Evolutionary conservation across 129 eudicot species (phyloP), one percentile per base, ranked within the genome.

Genomic region (Dittrichia graveolens): DNA sequence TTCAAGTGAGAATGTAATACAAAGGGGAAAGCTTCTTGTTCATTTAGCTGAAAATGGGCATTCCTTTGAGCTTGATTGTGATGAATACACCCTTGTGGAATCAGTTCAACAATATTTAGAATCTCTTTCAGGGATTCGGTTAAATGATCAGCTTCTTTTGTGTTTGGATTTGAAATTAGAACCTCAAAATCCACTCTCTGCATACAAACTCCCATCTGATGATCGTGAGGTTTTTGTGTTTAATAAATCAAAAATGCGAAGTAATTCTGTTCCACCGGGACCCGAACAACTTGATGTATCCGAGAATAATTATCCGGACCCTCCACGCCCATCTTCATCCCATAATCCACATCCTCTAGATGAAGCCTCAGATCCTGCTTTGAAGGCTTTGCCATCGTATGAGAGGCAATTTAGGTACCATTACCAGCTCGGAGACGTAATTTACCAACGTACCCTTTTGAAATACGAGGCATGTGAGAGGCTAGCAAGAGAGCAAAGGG

Each of bases 31-130:
- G 80, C 87, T 95, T 63, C 19, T 86, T 66, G 95, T 95, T 82
- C 97, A 84, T 61, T 74, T 91, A 59, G 99, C 97, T 14, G 97
- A 95, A 78, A 95, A 95, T 73, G 99, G 99, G 16, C 97, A 88
- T 69, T 86, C 99, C 4, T 84, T 82, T 39, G 83, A 86, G 71
- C 80, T 95, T 3, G 91, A 86, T 49, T 95, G 97, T 58, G 96
- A 95, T 65, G 97, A 88, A 53, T 84, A 84, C 24, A 84, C 94
- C 35, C 73, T 80, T 37, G 99, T 95, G 18, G 96, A 95, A 80
- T 77, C 87, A 2, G 79, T 95, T 48, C 95, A 88, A 82, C 74
- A 78, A 38, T 85, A 53, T 55, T 59, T 95, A 8, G 96, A 95
- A 80, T 80, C 99, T 0, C 75, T 74, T 55, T 81, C 90, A 0